These are phyloP conservation scores for Penicillium psychrosexuale DNA, from an alignment of 2,329 filamentous ascomycete genomes.

Conservation along the genomic window DNA sequence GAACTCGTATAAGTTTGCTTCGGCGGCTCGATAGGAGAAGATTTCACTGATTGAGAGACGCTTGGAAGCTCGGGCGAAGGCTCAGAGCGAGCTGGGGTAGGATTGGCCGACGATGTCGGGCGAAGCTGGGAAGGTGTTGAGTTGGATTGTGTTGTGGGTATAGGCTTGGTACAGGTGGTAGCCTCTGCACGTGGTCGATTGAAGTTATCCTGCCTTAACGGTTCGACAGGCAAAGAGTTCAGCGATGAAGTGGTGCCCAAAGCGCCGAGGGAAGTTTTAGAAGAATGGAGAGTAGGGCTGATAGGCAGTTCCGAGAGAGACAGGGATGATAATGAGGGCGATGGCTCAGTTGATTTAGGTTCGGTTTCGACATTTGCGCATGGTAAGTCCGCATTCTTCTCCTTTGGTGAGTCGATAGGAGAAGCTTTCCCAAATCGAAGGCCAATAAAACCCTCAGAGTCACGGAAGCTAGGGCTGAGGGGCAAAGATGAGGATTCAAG, in stretches of 20 bases:
- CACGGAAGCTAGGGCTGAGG: background rate
- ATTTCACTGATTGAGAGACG: background rate
- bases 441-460: background rate
- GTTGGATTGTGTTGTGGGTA: background rate
- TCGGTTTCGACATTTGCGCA: background rate
- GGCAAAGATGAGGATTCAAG: background rate
- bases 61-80: background rate
- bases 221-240: background rate
- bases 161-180: background rate
- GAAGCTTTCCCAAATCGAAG: background rate
- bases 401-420: background rate
- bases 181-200: background rate
- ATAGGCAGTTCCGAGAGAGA: background rate
- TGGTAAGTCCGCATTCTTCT: background rate
- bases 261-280: background rate
- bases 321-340: background rate
- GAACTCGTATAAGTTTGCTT: background rate
- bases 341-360: background rate
- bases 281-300: background rate
- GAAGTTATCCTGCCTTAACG: background rate
- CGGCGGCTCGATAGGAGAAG: background rate
- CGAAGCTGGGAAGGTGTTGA: conserved; percentile 27
- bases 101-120: conserved; percentile 36
- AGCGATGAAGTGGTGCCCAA: background rate
- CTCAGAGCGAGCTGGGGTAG: conserved; percentile 15